Conservation (phyloP, 2,329 filamentous ascomycete genomes). For the Lasiodiplodia sp. region DNA sequence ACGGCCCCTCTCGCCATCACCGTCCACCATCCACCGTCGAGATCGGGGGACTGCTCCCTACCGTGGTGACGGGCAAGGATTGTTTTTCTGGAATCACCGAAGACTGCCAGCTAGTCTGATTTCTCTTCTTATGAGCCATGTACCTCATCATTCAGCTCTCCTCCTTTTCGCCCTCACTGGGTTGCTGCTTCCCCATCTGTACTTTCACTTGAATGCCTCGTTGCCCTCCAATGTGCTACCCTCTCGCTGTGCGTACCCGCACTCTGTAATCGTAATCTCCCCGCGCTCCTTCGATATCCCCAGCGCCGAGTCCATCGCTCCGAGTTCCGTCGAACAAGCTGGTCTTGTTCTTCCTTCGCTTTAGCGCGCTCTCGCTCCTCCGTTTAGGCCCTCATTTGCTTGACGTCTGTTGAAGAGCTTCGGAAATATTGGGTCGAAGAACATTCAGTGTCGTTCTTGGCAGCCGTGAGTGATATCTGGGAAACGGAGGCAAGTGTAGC, state of each 20-base stretch:
- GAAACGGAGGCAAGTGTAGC: neutral
- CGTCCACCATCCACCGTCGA: slow-evolving; percentile 19
- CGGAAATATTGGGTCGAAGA: neutral
- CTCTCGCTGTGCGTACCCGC: neutral
- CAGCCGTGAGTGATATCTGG: slow-evolving; percentile 6
- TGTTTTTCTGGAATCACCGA: slow-evolving; percentile 8
- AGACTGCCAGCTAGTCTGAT: neutral
- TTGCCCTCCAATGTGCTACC: neutral
- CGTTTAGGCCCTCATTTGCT: neutral
- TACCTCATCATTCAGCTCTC: slow-evolving; percentile 1
- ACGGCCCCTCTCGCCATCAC: neutral
- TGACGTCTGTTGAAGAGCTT: neutral
- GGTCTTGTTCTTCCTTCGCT: slow-evolving; percentile 24
- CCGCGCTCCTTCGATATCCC: neutral
- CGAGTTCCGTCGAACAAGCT: slow-evolving; percentile 8
- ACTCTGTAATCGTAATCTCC: slow-evolving; percentile 22
- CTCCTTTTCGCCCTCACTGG: neutral
- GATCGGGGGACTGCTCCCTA: neutral
- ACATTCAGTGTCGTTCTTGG: neutral
- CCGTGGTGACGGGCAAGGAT: neutral
- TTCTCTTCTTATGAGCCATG: slow-evolving; percentile 7
- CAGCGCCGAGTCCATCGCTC: neutral
- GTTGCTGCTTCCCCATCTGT: slow-evolving; percentile 27
- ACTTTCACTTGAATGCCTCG: neutral
- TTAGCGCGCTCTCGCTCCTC: neutral